A percentile compares a stretch with the other conserved stretches of the same genome.
Evolutionary conservation across 2,329 filamentous ascomycete species (phyloP).

Genomic region (Cladosporium sp.): DNA sequence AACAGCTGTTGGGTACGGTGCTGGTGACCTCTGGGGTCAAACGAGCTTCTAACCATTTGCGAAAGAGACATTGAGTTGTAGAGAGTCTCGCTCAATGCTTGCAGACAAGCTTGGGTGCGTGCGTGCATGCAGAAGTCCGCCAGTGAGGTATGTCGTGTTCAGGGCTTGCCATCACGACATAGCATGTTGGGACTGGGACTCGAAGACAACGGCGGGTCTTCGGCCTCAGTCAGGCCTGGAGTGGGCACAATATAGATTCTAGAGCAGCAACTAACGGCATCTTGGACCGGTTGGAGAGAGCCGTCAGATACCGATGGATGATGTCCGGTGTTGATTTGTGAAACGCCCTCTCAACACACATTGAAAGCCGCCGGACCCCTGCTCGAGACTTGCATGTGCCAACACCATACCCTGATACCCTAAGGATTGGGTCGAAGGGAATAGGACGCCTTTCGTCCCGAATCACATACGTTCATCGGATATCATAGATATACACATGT

Average conservation of each 20-base stretch:
- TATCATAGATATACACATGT: neutral
- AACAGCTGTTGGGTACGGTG: neutral
- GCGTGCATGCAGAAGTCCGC: neutral
- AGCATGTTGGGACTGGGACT: neutral
- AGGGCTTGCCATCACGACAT: constrained; percentile 5
- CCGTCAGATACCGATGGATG: neutral
- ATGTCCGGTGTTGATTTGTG: neutral
- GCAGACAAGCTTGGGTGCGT: neutral
- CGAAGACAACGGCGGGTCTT: neutral
- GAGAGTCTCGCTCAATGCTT: neutral
- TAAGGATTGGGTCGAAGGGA: neutral
- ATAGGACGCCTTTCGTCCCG: neutral
- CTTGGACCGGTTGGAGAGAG: neutral
- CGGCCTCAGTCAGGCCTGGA: neutral
- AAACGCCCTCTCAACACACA: neutral
- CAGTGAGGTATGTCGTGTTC: constrained; percentile 2
- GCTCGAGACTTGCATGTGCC: neutral
- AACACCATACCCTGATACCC: neutral
- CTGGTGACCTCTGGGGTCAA: neutral
- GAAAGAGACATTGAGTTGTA: neutral
- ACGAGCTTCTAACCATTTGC: neutral
- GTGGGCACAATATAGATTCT: neutral
- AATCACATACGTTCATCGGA: neutral
- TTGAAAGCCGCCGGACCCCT: neutral
- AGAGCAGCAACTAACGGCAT: neutral